Evolutionary conservation across 257 asterid genomes (phyloP).

Genomic region (Penstemon newberryi): DNA sequence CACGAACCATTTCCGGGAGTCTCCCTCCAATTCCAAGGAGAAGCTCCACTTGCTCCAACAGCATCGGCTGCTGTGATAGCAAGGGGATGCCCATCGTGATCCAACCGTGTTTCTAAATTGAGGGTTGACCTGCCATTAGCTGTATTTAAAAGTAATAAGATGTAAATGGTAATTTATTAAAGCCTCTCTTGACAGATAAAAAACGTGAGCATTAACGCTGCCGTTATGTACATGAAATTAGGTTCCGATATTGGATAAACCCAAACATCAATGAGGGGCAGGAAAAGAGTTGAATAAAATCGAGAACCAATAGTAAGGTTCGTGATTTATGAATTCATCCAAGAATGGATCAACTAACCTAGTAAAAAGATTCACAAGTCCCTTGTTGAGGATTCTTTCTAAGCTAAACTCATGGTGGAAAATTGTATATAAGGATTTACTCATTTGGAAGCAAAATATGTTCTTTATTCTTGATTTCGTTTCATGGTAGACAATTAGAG

Average conservation of each 20-base stretch:
- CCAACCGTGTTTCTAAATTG: conserved; percentile 69
- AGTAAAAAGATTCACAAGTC: neutral
- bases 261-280: conserved; percentile 4
- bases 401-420: neutral
- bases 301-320: neutral
- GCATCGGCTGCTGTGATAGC: conserved; percentile 84
- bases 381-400: neutral
- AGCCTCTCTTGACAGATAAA: neutral
- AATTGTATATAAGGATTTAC: neutral
- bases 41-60: conserved; percentile 73
- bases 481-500: no score
- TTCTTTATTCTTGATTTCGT: neutral
- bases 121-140: conserved; percentile 73
- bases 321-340: neutral
- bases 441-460: neutral
- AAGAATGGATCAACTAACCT: neutral
- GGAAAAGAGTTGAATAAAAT: neutral
- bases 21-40: conserved; percentile 98
- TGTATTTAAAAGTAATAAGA: conserved; percentile 31
- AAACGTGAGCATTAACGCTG: neutral
- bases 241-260: neutral
- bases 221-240: neutral
- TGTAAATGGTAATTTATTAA: neutral
- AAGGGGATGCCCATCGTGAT: conserved; percentile 91
- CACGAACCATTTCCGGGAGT: conserved; percentile 70